Base-by-base conservation (phyloP, 2,329 filamentous ascomycete species). In the Hymenoscyphus salicellus region DNA sequence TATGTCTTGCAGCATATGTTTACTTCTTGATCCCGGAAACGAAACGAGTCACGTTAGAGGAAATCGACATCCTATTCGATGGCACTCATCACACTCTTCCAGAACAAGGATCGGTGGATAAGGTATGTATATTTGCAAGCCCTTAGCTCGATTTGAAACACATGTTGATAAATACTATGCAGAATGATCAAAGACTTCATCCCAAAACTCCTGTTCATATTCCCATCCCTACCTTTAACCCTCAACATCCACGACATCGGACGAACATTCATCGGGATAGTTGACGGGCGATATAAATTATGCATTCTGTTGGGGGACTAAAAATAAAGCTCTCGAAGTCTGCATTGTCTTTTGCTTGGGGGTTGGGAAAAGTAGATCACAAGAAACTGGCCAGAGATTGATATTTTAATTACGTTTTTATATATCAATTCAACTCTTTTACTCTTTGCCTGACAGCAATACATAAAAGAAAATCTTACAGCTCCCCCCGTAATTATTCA, bases 11-110 rank as follows among this genome's bases (percentile, higher is more conserved):
- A 30, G 71, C 81, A 5, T 86, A 82, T 72, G 79, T 84, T 8
- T 83, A 77, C 68, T 81, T 83, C 71, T 78, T 79, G 56, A 76
- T 86, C 2, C 84, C 84, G 0, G 83, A 86, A 71, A 86, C 84
- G 3, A 85, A 84, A 71, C 80, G 80, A 49, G 77, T 82, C 23
- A 80, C 80, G 2, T 77, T 86, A 2, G 84, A 86, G 70, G 82
- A 82, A 46, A 83, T 86, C 76, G 83, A 86, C 66, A 77, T 78
- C 0, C 77, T 86, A 3, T 86, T 86, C 80, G 81, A 72, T 10
- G 73, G 72, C 26, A 58, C 64, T 52, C 46, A 26, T 26, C 46
- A 52, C 20, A 14, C 8, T 52, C 46, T 52, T 52, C 46, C 20
- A 5, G 46, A 52, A 52, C 20, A 20, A 14, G 46, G 2, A 26